Evolutionary conservation across 306 rosid genomes (phyloP), one percentile per base, ranked within the genome.

Genomic region (Ochetophila trinervis): DNA sequence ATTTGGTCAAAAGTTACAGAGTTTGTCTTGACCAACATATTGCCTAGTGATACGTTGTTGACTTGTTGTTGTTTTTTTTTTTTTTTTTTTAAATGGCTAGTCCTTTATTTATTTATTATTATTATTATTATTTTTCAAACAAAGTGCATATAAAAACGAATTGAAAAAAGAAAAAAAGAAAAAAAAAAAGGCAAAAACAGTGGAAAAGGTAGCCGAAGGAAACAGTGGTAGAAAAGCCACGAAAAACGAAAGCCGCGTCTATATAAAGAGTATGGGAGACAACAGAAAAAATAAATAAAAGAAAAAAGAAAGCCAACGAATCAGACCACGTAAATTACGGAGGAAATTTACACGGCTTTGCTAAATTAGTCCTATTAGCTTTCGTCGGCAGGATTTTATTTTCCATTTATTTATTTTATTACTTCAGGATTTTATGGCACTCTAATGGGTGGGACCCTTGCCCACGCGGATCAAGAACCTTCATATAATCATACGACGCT

Each of bases 321-420:
- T 0, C 11, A 53, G 15, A 18, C 37, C 37, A 63, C 81, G 70
- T 36, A 35, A 68, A 63, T 80, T 53, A 64, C 76, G 78, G 76
- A 58, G 36, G 27, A 12, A 65, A 57, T 62, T 21, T 61, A 49
- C n/a, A 40, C 59, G 21, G 51, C 21, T 22, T 72, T 48, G 2
- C 32, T 27, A 27, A 27, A 27, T 27, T n/a, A n/a, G n/a, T 27
- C 58, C 32, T 13, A 60, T 52, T 6, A 53, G 22, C 24, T 32
- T 52, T 60, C 68, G 78, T 74, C 73, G 73, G 73, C 73, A 21
- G 68, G 42, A 16, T 42, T 32, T 23, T 36, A 19, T 2, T 14
- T 56, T 47, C 22, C 36, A 18, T n/a, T 48, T 44, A 17, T 42
- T 17, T 4, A n/a, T 11, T 11, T 49, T 11, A 6, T 49, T 14